phyloP scores from a whole-genome alignment of 768 basidiomycete species.

The Agaricus bisporus region DNA sequence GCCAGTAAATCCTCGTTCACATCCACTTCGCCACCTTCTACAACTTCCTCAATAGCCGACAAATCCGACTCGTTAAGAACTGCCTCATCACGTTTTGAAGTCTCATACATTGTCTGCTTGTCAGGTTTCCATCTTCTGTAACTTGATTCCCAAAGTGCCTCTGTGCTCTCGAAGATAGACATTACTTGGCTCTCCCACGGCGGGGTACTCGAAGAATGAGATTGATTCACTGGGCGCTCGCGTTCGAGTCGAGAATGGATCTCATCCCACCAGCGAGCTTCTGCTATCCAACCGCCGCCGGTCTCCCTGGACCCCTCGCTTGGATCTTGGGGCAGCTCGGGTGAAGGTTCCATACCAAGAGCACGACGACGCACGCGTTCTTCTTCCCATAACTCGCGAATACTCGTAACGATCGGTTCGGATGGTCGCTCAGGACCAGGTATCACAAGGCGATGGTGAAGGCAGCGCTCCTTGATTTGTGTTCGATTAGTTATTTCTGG shows the following conservation, averaged over 20 bases:
- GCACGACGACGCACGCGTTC: slow-evolving; percentile 71
- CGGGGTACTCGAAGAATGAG: slow-evolving; percentile 12
- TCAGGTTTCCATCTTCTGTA: slow-evolving; percentile 54
- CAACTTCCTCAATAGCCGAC: slow-evolving; percentile 26
- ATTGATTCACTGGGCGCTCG: slow-evolving; percentile 20
- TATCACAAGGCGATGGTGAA: slow-evolving; percentile 65
- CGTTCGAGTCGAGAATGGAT: slow-evolving; percentile 56
- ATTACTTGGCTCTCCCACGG: slow-evolving; percentile 72
- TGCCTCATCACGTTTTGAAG: slow-evolving; percentile 8
- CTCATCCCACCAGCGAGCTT: slow-evolving; percentile 73
- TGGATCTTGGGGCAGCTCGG: slow-evolving; percentile 64
- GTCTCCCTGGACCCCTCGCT: slow-evolving; percentile 54
- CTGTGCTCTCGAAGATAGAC: slow-evolving; percentile 87
- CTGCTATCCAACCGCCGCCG: slow-evolving; percentile 63
- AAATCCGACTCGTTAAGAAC: slow-evolving; percentile 27
- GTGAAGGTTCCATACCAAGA: slow-evolving; percentile 67
- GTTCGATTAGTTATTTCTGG: slow-evolving; percentile 86
- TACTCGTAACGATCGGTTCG: slow-evolving; percentile 79
- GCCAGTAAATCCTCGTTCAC: slow-evolving; percentile 7
- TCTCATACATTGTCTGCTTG: slow-evolving; percentile 11
- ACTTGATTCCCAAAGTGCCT: slow-evolving; percentile 73
- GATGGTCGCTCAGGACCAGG: slow-evolving; percentile 42
- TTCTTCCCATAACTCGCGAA: slow-evolving; percentile 95
- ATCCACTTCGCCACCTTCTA: slow-evolving; percentile 19
- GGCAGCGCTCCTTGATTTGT: slow-evolving; percentile 51